Conservation (phyloP, 345 rosid genomes). For the Cardamine resedifolia region DNA sequence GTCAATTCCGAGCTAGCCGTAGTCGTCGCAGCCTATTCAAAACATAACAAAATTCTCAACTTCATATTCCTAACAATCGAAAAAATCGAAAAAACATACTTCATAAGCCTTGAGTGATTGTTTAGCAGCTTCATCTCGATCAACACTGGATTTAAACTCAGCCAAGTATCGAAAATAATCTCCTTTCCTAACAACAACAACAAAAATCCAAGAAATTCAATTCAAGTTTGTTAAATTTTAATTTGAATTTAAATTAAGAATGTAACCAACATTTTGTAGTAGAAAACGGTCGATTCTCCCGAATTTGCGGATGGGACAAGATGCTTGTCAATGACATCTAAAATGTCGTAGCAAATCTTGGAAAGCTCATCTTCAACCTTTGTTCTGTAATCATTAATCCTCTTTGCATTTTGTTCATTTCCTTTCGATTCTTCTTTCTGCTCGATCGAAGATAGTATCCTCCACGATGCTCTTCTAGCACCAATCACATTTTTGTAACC, state of each 20-base stretch:
- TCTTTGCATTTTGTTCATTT: constrained; percentile 63
- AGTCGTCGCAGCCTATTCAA: constrained; percentile 37
- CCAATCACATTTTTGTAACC: constrained; percentile 92
- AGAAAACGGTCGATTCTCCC: constrained; percentile 84
- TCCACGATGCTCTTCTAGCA: constrained; percentile 72
- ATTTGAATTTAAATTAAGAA: neutral
- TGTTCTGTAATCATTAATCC: constrained; percentile 66
- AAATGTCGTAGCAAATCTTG: constrained; percentile 68
- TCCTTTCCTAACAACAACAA: constrained; percentile 49
- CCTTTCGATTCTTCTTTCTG: constrained; percentile 85
- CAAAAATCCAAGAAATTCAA: neutral
- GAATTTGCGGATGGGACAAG: constrained; percentile 66
- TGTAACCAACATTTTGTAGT: constrained; percentile 53
- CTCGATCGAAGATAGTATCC: constrained; percentile 74
- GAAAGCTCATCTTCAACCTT: constrained; percentile 76
- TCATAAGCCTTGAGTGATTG: constrained; percentile 48
- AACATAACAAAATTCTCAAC: neutral
- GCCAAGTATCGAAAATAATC: constrained; percentile 63
- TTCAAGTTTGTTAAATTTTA: neutral
- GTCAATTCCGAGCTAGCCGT: constrained; percentile 58
- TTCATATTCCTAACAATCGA: neutral
- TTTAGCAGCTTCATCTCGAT: constrained; percentile 51
- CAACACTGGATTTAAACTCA: constrained; percentile 48
- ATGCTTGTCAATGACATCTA: constrained; percentile 51
- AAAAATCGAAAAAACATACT: constrained; percentile 18